Evolutionary conservation across 768 basidiomycete genomes (phyloP).

Genomic region (Rhodotorula toruloides): DNA sequence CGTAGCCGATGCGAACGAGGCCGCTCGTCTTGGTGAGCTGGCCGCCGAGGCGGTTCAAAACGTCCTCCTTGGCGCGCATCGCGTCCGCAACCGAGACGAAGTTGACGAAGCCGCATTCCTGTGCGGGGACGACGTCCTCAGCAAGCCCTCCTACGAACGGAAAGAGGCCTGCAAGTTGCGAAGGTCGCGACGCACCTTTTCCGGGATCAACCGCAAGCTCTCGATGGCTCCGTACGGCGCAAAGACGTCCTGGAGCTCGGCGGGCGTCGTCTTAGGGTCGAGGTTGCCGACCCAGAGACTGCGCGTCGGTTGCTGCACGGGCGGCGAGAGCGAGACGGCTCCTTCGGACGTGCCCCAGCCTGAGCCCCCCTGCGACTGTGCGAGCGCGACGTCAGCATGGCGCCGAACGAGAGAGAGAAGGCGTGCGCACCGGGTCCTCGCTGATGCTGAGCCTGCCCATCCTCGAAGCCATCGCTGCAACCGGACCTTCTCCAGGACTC

Average conservation of each 20-base stretch:
- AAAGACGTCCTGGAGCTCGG: constrained; percentile 91
- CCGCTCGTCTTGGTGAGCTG: constrained; percentile 56
- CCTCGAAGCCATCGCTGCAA: constrained; percentile 32
- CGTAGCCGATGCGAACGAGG: constrained; percentile 95
- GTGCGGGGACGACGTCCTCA: not conserved
- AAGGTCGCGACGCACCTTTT: constrained; percentile 63
- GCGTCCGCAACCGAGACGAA: constrained; percentile 91
- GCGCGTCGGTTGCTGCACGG: constrained; percentile 87
- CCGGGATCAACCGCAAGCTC: constrained; percentile 84
- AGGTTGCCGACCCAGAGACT: constrained; percentile 98
- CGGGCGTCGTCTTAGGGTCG: constrained; percentile 86
- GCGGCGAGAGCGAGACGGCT: constrained; percentile 62
- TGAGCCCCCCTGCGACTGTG: not conserved
- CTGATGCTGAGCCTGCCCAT: constrained; percentile 16
- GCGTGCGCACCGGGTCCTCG: constrained; percentile 21
- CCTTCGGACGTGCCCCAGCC: constrained; percentile 43
- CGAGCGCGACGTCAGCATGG: constrained; percentile 10
- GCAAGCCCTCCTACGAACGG: not conserved
- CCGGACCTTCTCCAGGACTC: constrained; percentile 1
- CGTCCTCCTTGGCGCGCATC: constrained; percentile 96
- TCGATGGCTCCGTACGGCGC: constrained; percentile 96
- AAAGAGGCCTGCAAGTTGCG: not conserved
- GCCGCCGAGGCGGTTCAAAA: constrained; percentile 87
- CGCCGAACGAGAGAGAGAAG: constrained; percentile 8
- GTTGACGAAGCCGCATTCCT: constrained; percentile 99